A percentile compares a stretch with the other conserved stretches of the same genome.
Conservation (phyloP, 2,329 filamentous ascomycete genomes). For the Colletotrichum eremochloae region DNA sequence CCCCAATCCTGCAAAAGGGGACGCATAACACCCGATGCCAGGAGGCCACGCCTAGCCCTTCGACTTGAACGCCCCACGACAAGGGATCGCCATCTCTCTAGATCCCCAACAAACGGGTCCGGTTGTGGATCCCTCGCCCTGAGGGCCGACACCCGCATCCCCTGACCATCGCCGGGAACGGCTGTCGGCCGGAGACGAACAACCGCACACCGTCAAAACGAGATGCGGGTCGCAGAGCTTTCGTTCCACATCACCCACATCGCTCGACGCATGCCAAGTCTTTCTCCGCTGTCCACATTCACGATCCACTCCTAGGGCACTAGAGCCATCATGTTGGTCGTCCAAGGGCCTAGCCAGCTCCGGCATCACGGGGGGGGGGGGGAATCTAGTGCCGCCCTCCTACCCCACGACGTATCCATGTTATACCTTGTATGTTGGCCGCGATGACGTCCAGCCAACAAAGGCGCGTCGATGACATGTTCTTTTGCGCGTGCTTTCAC, state of each 20-base stretch:
- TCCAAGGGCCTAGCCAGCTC: conserved; percentile 14
- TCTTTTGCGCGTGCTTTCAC: background rate
- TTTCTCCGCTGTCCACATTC: conserved; percentile 1
- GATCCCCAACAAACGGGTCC: conserved; percentile 37
- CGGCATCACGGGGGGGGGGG: conserved; percentile 29
- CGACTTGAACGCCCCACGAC: background rate
- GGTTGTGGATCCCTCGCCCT: conserved; percentile 25
- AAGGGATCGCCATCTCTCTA: conserved; percentile 12
- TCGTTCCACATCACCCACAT: conserved; percentile 10
- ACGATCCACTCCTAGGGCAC: conserved; percentile 29
- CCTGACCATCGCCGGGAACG: conserved; percentile 15
- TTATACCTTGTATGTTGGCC: background rate
- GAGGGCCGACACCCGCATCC: conserved; percentile 29
- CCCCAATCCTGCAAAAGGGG: background rate
- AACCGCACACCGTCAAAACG: conserved; percentile 12
- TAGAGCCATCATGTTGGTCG: conserved; percentile 21
- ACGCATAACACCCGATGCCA: background rate
- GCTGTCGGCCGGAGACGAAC: conserved; percentile 30
- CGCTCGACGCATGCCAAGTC: conserved; percentile 26
- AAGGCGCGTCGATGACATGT: no score
- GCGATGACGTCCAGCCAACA: background rate
- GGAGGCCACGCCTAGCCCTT: background rate
- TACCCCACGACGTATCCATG: conserved; percentile 19
- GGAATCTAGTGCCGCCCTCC: conserved; percentile 12
- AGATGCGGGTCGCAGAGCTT: conserved; percentile 3